These are phyloP conservation scores for Fusarium abutilonis DNA, from an alignment of 2,329 filamentous ascomycete genomes.

Conservation along the genomic window DNA sequence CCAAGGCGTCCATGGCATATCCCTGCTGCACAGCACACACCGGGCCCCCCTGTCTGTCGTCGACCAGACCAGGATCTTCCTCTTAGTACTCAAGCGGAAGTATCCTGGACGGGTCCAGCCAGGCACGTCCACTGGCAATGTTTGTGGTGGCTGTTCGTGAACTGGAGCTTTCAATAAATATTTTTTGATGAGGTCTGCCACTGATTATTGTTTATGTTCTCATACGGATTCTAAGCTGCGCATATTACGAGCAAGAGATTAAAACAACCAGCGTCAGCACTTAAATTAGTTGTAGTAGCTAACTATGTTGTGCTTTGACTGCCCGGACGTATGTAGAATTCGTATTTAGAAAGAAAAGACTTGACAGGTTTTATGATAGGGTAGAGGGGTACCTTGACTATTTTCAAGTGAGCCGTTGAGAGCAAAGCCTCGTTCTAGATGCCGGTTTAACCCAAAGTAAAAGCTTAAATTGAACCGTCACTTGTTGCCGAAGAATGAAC, in stretches of 20 bases:
- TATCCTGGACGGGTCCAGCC: slow-evolving; percentile 30
- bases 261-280: background rate
- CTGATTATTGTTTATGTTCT: slow-evolving; percentile 7
- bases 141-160: slow-evolving; percentile 19
- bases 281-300: background rate
- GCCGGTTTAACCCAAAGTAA: slow-evolving; percentile 12
- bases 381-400: slow-evolving; percentile 1
- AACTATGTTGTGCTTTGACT: background rate
- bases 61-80: slow-evolving; percentile 37
- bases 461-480: slow-evolving; percentile 15
- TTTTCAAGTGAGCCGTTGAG: slow-evolving; percentile 14
- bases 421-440: background rate
- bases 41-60: slow-evolving; percentile 21
- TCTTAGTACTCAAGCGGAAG: slow-evolving; percentile 25
- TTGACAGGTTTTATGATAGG: slow-evolving; percentile 1
- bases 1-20: slow-evolving; percentile 10
- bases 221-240: slow-evolving; percentile 1
- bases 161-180: slow-evolving; percentile 6
- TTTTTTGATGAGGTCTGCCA: slow-evolving; percentile 6
- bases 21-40: slow-evolving; percentile 25
- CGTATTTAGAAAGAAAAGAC: background rate
- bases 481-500: background rate
- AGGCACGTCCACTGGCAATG: slow-evolving; percentile 20
- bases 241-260: background rate
- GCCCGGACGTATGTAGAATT: background rate